Evolutionary conservation across 352 stramenopile genomes (phyloP), one percentile per base, ranked within the genome.

Genomic region (Thalassiosira livingstoniorum): DNA sequence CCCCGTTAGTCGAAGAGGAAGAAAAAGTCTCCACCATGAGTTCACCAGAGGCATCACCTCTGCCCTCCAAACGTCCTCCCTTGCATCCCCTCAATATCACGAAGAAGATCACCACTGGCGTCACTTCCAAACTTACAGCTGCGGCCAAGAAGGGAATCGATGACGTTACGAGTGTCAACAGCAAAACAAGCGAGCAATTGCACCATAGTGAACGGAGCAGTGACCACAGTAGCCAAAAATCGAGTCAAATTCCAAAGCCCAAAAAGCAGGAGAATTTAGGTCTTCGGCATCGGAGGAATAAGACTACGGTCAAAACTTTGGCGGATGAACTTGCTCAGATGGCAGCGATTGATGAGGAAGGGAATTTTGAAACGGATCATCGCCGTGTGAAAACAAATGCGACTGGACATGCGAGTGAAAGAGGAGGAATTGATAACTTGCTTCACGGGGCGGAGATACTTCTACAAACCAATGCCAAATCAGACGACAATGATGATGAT

Each of bases 241-340:
- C 4, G 47, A 58, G 5, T 4, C 5, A n/a, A 58, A 58, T 10
- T 7, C 15, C 39, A 15, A 47, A 47, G 39, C 39, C 7, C 39
- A 7, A 7, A 47, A 47, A 47, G 15, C 7, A 47, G 39, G 47
- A 58, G 18, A 75, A 45, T 42, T 29, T 29, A 10, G 78, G 78
- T 2, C 31, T 85, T 15, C 55, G 70, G 42, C 78, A 85, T 34
- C 69, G 78, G 15, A 42, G 67, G 25, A 57, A 15, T 45, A 70
- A 65, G 37, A 71, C 60, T 18, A 83, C 75, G 35, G 76, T 60
- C n/a, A 67, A 85, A 75, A 47, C 27, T 45, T 82, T 87, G 81
- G 81, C 81, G 11, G 67, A 87, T 25, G 81, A 87, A 61, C 47
- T 87, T 5, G 62, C 76, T 13, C 51, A 66, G 39, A 65, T 82